Base-by-base conservation (phyloP, 164 flowering plant genomes). In the Nelumbo lutea region DNA sequence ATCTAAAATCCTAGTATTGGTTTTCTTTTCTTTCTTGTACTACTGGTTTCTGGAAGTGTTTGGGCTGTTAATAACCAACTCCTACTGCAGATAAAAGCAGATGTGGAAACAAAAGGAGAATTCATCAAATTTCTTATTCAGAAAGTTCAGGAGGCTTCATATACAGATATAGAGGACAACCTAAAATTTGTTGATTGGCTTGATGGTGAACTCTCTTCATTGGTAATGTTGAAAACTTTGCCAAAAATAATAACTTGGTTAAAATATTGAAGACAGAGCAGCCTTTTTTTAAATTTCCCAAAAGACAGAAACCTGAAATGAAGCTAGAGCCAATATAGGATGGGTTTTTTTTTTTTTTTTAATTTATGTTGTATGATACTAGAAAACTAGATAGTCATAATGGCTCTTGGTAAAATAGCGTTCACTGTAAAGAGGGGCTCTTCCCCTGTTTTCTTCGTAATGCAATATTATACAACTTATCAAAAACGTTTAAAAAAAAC, bases 41-140 rank as follows among this genome's bases (percentile, higher is more conserved):
- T 52, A 15, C 4, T 43, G 59, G 63, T 11, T 56, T 53, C 43
- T n/a, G 6, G 14, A 10, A 14, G 2, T 44, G 42, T 65, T 69
- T 70, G 38, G n/a, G 62, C 43, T 60, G 46, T 67, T 42, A 9
- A 14, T 1, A 9, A 68, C 11, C 66, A 44, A 15, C 47, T 40
- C 42, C 38, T 41, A 41, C 75, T 82, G 66, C 68, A 86, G 90
- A 84, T 88, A 65, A 88, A 71, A 77, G 68, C 75, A 39, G 93
- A 88, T 62, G 77, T 88, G 72, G 86, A 83, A 75, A 85, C 88
- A 10, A 88, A 86, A 74, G 90, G 90, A 13, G 89, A 85, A 27
- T 83, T 86, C 77, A 79, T 88, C 78, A 80, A 80, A 53, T 71
- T 77, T 68, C 88, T 88, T 51, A 88, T 85, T 59, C 75, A 79